A percentile compares a stretch with the other conserved stretches of the same genome.
These are phyloP conservation scores for Exophiala spinifera DNA, from an alignment of 2,329 filamentous ascomycete species.

Conservation along the genomic window DNA sequence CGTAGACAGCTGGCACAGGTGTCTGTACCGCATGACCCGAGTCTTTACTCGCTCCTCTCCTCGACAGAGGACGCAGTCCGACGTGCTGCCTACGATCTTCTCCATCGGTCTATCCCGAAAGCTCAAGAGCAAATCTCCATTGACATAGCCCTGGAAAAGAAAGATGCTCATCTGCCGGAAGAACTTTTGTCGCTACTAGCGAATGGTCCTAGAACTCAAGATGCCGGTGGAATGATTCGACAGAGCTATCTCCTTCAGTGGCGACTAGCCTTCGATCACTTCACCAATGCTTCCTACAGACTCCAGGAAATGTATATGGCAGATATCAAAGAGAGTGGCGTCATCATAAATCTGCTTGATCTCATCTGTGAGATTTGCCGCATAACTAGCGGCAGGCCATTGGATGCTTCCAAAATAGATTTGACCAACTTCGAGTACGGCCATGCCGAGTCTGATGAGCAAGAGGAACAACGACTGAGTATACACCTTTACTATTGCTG, in stretches of 20 bases:
- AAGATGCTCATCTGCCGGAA: slow-evolving; percentile 68
- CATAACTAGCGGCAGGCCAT: slow-evolving; percentile 67
- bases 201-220: slow-evolving; percentile 64
- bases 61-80: slow-evolving; percentile 74
- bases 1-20: slow-evolving; percentile 59
- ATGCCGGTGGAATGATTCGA: slow-evolving; percentile 64
- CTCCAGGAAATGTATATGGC: slow-evolving; percentile 78
- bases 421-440: slow-evolving; percentile 62
- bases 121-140: slow-evolving; percentile 79
- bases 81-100: slow-evolving; percentile 72
- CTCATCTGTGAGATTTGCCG: slow-evolving; percentile 84
- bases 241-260: slow-evolving; percentile 84
- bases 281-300: slow-evolving; percentile 72
- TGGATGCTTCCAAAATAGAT: slow-evolving; percentile 69
- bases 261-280: slow-evolving; percentile 86
- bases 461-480: slow-evolving; percentile 77
- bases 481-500: slow-evolving; percentile 82
- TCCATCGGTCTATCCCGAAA: slow-evolving; percentile 75
- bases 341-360: slow-evolving; percentile 64
- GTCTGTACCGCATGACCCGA: slow-evolving; percentile 53
- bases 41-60: slow-evolving; percentile 72
- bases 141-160: slow-evolving; percentile 58
- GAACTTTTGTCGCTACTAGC: slow-evolving; percentile 81
- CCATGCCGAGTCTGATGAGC: slow-evolving; percentile 55
- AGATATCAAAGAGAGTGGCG: slow-evolving; percentile 69